Base-by-base conservation (phyloP, 768 basidiomycete genomes). In the Candolleomyces efflorescens region DNA sequence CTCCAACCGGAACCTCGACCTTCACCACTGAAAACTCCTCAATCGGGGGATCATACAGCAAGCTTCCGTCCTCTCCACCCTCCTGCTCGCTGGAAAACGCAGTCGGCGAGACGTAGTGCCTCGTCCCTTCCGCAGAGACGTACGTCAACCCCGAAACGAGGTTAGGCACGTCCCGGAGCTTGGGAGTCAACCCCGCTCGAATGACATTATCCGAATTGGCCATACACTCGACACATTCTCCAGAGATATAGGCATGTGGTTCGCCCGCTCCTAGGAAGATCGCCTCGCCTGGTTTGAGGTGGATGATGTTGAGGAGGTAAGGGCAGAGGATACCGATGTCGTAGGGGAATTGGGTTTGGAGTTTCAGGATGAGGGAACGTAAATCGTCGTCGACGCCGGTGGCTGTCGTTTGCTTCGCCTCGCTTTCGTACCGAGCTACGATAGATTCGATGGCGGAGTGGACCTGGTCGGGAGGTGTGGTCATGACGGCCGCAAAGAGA, bases 201-300 rank as follows among this genome's bases (percentile, higher is more conserved):
- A 99, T 95, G 71, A 99, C 97, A 70, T 98, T 98, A 75, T 99
- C 97, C 0, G 93, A 95, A 60, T 95, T 95, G 23, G 96, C 96
- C 95, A 98, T 98, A 75, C 94, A 96, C 68, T 98, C 97, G 68
- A 98, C 93, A 71, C 95, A 95, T 68, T 99, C 96, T 69, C 97
- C 97, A 39, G 83, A 86, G 53, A 98, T 80, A 70, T 98, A 99
- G 0, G 97, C 97, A 63, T 99, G 97, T 1, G 97, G 97, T 72
- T 97, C 94, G 50, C 95, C 92, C 3, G 97, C 97, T 18, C 92
- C 90, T 13, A 99, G 80, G 74, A 95, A 98, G 53, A 97, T 95
- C 0, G 94, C 94, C 67, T 98, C 84, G 3, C 95, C 95, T 0
- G 87, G 82, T 52, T 83, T 69, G 64, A 98, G 75, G 56, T 80